Percentiles rank a stretch among this genome's conserved stretches.
phyloP scores from a whole-genome alignment of 2,329 filamentous ascomycete genomes.

The Rutstroemia sp. region DNA sequence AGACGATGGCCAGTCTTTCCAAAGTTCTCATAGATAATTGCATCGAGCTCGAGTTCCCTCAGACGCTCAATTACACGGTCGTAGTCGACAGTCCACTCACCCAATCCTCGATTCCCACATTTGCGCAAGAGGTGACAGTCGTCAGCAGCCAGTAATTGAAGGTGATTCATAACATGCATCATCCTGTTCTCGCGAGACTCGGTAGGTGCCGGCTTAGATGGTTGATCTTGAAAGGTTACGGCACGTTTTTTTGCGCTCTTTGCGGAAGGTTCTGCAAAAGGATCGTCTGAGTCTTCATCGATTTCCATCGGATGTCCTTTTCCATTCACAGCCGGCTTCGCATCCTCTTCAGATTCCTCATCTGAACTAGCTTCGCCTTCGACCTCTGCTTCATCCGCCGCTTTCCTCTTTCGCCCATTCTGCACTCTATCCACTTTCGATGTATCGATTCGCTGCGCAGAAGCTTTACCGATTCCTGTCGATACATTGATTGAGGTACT shows the following conservation, averaged over 20 bases:
- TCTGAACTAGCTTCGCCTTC: slow-evolving; percentile 21
- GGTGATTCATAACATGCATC: slow-evolving; percentile 61
- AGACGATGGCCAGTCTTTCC: slow-evolving; percentile 72
- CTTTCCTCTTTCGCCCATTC: slow-evolving; percentile 22
- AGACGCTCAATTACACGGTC: slow-evolving; percentile 62
- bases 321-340: slow-evolving; percentile 11
- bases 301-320: slow-evolving; percentile 10
- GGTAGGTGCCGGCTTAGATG: slow-evolving; percentile 6
- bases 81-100: slow-evolving; percentile 82
- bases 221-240: slow-evolving; percentile 45
- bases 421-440: slow-evolving; percentile 43
- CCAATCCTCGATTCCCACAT: slow-evolving; percentile 53
- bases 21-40: slow-evolving; percentile 69
- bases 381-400: slow-evolving; percentile 20
- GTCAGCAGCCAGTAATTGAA: slow-evolving; percentile 65
- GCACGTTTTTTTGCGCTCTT: slow-evolving; percentile 19
- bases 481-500: slow-evolving; percentile 45
- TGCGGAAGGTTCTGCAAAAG: slow-evolving; percentile 8
- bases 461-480: slow-evolving; percentile 49
- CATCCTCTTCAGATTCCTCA: slow-evolving; percentile 17
- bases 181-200: slow-evolving; percentile 35
- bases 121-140: slow-evolving; percentile 61
- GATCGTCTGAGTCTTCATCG: slow-evolving; percentile 16
- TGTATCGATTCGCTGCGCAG: slow-evolving; percentile 39
- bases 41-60: slow-evolving; percentile 72